These are phyloP conservation scores for Fusarium sp. DNA, from an alignment of 2,329 filamentous ascomycete genomes.

Conservation along the genomic window DNA sequence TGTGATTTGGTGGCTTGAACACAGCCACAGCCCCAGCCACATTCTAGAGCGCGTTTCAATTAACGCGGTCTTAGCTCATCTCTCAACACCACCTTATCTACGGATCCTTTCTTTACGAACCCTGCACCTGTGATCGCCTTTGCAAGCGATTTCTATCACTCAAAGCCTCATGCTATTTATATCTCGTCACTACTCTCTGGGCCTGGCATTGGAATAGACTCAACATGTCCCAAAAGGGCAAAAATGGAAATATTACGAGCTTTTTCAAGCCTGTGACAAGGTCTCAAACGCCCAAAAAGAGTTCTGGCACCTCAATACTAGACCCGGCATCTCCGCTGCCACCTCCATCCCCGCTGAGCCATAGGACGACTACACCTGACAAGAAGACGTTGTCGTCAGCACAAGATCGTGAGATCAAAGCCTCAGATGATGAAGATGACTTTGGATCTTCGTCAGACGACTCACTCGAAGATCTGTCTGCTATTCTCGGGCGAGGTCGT, in stretches of 20 bases:
- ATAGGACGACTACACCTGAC: constrained; percentile 41
- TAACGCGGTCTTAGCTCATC: constrained; percentile 25
- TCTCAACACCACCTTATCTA: background rate
- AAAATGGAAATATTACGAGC: constrained; percentile 49
- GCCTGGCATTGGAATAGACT: background rate
- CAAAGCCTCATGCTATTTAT: constrained; percentile 1
- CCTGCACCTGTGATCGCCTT: constrained; percentile 8
- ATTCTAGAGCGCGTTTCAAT: constrained; percentile 19
- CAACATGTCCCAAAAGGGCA: constrained; percentile 39
- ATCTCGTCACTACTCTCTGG: too few species aligned
- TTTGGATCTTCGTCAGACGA: constrained; percentile 63
- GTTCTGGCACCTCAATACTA: constrained; percentile 10
- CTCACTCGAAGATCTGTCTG: constrained; percentile 63
- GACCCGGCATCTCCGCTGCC: constrained; percentile 32
- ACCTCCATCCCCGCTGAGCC: constrained; percentile 40
- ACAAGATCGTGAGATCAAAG: constrained; percentile 68
- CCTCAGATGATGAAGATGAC: constrained; percentile 76
- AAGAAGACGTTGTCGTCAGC: constrained; percentile 44
- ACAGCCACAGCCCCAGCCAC: background rate
- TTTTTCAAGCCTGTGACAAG: constrained; percentile 51
- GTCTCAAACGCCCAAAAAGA: constrained; percentile 17
- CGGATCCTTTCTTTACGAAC: constrained; percentile 15
- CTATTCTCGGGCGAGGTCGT: constrained; percentile 45
- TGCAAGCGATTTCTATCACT: background rate
- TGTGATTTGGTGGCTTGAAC: background rate